A percentile compares a stretch with the other conserved stretches of the same genome.
Evolutionary conservation across 768 basidiomycete species (phyloP).

Genomic region (Mycena belliarum): DNA sequence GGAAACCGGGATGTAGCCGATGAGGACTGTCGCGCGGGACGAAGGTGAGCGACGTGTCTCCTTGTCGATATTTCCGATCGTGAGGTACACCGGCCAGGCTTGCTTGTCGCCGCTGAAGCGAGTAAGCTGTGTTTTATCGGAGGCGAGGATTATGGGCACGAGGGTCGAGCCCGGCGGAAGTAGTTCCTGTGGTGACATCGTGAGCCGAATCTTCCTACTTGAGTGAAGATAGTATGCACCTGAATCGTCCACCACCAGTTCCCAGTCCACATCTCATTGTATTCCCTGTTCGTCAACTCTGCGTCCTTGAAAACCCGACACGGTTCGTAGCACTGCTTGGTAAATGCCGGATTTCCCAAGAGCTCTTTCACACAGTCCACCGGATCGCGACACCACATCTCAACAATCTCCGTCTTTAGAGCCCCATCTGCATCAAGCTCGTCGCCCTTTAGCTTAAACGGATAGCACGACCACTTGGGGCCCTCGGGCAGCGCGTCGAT

Average conservation of each 20-base stretch:
- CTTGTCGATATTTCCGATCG: conserved; percentile 48
- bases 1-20: conserved; percentile 44
- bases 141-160: conserved; percentile 43
- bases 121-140: conserved; percentile 47
- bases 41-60: conserved; percentile 38
- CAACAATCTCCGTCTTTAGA: conserved; percentile 17
- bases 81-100: conserved; percentile 49
- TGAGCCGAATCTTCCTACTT: no score
- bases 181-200: neutral
- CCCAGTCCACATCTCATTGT: conserved; percentile 30
- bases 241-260: conserved; percentile 31
- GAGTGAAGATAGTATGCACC: neutral
- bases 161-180: neutral
- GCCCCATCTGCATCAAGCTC: conserved; percentile 7
- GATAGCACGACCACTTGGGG: conserved; percentile 26
- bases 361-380: conserved; percentile 29
- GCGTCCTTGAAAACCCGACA: neutral
- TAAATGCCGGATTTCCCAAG: conserved; percentile 29
- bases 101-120: conserved; percentile 37
- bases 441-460: conserved; percentile 23
- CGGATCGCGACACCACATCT: conserved; percentile 30
- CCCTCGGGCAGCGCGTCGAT: conserved; percentile 26
- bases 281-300: conserved; percentile 6
- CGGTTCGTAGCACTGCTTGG: conserved; percentile 26
- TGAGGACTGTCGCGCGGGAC: conserved; percentile 31